Conservation (phyloP, 805 yeast genomes). For the Myxozyma lipomycoides region DNA sequence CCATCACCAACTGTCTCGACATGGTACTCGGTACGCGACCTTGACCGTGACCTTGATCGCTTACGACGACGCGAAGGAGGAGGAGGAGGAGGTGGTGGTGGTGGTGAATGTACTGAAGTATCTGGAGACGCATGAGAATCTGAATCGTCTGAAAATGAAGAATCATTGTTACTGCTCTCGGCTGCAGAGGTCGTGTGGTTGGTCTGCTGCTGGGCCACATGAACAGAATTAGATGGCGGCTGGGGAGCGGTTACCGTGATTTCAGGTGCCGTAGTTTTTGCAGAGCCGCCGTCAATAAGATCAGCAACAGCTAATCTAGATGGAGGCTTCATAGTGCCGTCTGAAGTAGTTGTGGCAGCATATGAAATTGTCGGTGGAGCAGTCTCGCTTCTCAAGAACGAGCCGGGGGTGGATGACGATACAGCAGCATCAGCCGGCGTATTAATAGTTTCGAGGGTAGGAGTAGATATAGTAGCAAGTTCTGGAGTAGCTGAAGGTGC, state of each 20-base stretch:
- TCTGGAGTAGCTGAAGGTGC: neutral
- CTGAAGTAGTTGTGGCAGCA: too few relatives aligned
- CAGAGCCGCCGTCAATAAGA: neutral
- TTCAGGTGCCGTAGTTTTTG: neutral
- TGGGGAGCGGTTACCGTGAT: neutral
- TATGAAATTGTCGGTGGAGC: too few relatives aligned
- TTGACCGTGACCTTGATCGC: constrained; percentile 7
- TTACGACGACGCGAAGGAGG: neutral
- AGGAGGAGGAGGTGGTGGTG: neutral
- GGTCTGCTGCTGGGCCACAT: neutral
- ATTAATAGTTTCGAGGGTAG: neutral
- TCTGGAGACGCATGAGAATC: constrained; percentile 13
- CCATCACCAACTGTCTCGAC: constrained; percentile 28
- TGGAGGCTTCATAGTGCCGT: neutral
- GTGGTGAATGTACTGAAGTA: constrained; percentile 16
- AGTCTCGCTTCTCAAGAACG: too few relatives aligned
- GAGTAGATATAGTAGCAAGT: neutral
- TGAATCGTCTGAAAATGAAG: constrained; percentile 7
- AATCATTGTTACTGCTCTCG: neutral
- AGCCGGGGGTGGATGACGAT: neutral
- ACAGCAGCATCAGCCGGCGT: neutral
- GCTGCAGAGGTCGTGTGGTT: neutral
- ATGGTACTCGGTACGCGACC: constrained; percentile 20
- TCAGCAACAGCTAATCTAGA: neutral
- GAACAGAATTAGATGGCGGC: too few relatives aligned